phyloP scores from a whole-genome alignment of 225 moss, liverwort and hornwort genomes.

The Neckera pumila region DNA sequence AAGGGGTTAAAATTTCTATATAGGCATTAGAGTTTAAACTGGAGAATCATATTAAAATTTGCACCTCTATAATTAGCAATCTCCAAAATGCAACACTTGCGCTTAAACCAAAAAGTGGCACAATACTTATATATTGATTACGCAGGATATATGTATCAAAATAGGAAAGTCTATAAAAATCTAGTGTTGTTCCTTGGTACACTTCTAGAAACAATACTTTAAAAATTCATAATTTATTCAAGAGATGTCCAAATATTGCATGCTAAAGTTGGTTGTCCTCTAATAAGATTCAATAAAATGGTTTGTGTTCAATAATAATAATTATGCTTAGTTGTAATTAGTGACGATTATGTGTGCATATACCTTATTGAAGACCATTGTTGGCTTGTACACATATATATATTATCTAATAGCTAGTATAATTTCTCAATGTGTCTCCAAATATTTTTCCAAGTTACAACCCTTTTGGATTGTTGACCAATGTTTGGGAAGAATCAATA shows the following conservation, averaged over 20 bases:
- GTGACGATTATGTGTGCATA: neutral
- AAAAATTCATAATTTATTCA: neutral
- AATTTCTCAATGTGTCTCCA: neutral
- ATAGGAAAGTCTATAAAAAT: no score
- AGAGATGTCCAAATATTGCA: neutral
- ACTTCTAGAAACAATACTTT: neutral
- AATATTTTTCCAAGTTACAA: neutral
- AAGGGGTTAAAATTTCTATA: no score
- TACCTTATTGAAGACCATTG: no score
- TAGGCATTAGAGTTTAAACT: fast-evolving
- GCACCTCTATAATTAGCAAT: fast-evolving
- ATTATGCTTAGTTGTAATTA: neutral
- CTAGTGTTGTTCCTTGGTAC: neutral
- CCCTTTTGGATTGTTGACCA: neutral
- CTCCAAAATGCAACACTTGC: neutral
- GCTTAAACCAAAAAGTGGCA: fast-evolving
- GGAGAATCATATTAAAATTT: neutral
- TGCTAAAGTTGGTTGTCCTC: neutral
- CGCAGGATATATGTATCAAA: no score
- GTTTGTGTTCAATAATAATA: neutral
- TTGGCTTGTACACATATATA: no score
- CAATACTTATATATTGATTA: neutral
- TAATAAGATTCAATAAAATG: neutral
- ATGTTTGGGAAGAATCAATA: no score
- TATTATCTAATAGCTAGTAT: no score